Percentiles rank a stretch among this genome's conserved stretches.
Evolutionary conservation across 208 protist species (phyloP).

Genomic region (Endotrypanum monterogeii): DNA sequence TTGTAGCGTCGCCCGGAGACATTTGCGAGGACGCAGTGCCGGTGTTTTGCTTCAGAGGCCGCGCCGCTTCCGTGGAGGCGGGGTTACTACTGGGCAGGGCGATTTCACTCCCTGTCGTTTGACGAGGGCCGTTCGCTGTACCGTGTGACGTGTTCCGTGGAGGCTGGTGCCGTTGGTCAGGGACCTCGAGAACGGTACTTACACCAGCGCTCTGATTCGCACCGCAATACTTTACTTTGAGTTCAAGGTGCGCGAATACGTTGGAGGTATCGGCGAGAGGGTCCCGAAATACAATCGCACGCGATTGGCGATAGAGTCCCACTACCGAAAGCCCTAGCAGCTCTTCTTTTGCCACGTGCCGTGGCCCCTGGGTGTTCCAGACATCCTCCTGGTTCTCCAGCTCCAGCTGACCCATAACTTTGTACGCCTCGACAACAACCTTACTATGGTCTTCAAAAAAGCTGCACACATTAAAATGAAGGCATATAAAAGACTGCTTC

Average conservation of each 20-base stretch:
- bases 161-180: neutral
- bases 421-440: constrained; percentile 80
- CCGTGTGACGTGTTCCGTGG: neutral
- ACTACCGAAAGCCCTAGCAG: constrained; percentile 79
- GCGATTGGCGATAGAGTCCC: constrained; percentile 68
- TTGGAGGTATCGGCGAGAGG: constrained; percentile 53
- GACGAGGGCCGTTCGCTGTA: neutral
- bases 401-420: constrained; percentile 42
- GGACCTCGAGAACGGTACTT: neutral
- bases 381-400: constrained; percentile 19
- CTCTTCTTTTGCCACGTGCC: constrained; percentile 69
- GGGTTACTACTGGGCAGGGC: constrained; percentile 7
- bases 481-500: constrained; percentile 56
- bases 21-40: neutral
- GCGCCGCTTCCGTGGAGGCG: neutral
- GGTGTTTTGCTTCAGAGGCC: neutral
- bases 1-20: neutral
- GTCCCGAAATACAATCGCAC: constrained; percentile 70
- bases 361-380: constrained; percentile 24
- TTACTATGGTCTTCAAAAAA: constrained; percentile 70
- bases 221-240: constrained; percentile 6
- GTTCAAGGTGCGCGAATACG: constrained; percentile 37
- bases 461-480: constrained; percentile 65
- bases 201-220: neutral
- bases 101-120: constrained; percentile 5